Evolutionary conservation across 345 rosid species (phyloP), one percentile per base, ranked within the genome.

Genomic region (Microcos paniculata): DNA sequence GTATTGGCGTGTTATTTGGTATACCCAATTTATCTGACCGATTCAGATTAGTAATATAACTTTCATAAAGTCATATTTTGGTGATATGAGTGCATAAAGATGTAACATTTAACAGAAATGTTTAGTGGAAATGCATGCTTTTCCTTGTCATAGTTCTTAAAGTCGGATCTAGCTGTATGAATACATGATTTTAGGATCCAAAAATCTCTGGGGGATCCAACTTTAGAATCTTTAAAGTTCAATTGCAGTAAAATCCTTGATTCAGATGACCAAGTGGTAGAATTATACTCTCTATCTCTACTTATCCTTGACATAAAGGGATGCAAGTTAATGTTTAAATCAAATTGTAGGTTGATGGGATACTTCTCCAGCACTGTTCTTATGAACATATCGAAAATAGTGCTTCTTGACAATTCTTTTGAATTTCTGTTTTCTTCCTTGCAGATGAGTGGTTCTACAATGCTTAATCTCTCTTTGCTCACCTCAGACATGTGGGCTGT

Each of bases 401-500:
- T 74, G 30, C 19, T 16, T 62, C 67, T 19, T 28, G 65, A 58
- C 42, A 49, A 10, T 31, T 51, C 59, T 10, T 65, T 40, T 48
- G 69, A 58, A 72, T 52, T 59, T 31, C 4, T 43, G 56, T 19
- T 71, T 56, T 71, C 33, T 38, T 19, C 23, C 45, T 69, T 70
- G 80, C 85, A 90, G 99, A 84, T 83, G 28, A 93, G 57, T 73
- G 97, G 99, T 8, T 78, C 99, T n/a, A 85, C 97, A 19, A 93
- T 96, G 99, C 88, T 96, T 69, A 96, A 85, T 80, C 87, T 96
- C 78, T 96, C 99, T 15, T 76, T 96, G 82, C 88, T 96, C 31
- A 91, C 99, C 56, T 88, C 98, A 51, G 97, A 96, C 78, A 93
- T 96, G 98, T 96, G 96, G 98, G 88, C 97, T 1, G 94, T 96